phyloP scores from a whole-genome alignment of 1,284 basidiomycete species.

The Puccinia hordei region DNA sequence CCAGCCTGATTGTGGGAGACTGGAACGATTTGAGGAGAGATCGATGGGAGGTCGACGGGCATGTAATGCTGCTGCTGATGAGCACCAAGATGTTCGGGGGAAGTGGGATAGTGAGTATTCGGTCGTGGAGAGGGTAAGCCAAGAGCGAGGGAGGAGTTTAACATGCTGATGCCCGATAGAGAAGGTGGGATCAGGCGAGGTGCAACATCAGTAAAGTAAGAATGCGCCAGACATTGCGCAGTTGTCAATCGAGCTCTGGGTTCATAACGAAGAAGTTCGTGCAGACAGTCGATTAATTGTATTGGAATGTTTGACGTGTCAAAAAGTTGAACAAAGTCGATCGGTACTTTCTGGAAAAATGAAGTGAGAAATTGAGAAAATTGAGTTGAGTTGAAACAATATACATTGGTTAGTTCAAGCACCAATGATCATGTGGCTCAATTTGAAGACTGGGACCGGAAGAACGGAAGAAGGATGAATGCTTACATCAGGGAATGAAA shows the following conservation, averaged over 20 bases:
- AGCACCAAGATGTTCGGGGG: slow-evolving; percentile 53
- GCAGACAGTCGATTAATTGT: slow-evolving; percentile 85
- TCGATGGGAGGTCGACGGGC: slow-evolving; percentile 51
- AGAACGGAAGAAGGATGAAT: slow-evolving; percentile 53
- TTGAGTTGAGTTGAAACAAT: not conserved
- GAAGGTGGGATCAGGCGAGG: slow-evolving; percentile 60
- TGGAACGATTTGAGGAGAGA: slow-evolving; percentile 55
- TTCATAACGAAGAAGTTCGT: slow-evolving; percentile 87
- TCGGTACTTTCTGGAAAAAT: slow-evolving; percentile 69
- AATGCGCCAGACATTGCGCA: slow-evolving; percentile 80
- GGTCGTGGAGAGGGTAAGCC: slow-evolving; percentile 38
- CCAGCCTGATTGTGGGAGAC: slow-evolving; percentile 54
- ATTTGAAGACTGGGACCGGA: slow-evolving; percentile 5
- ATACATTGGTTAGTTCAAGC: not conserved
- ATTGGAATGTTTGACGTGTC: slow-evolving; percentile 71
- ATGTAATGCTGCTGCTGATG: slow-evolving; percentile 54
- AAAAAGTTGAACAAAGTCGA: slow-evolving; percentile 75
- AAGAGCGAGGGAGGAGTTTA: slow-evolving; percentile 60
- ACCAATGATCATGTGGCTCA: not conserved
- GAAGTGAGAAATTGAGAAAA: not conserved
- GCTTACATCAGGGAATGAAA: slow-evolving; percentile 80
- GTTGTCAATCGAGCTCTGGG: slow-evolving; percentile 82
- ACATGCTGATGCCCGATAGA: slow-evolving; percentile 53
- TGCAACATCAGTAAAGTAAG: slow-evolving; percentile 74
- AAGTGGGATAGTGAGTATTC: slow-evolving; percentile 50